A percentile compares a stretch with the other conserved stretches of the same genome.
Conservation (phyloP, 768 basidiomycete genomes). For the Dioszegia aurantiaca region DNA sequence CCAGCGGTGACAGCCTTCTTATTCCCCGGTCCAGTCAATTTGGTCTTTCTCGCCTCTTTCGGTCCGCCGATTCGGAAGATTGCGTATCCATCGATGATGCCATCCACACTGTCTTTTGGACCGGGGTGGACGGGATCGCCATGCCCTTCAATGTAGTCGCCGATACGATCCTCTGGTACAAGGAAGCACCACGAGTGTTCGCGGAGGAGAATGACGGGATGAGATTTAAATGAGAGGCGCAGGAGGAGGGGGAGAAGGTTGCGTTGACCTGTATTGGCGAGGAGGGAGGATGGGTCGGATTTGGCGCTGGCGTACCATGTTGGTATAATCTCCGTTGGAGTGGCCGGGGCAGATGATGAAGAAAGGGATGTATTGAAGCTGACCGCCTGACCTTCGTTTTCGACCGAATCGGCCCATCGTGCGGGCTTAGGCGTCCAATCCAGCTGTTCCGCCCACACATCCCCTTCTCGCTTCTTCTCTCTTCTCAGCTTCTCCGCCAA, state of each 20-base stretch:
- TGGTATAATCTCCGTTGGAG: conserved; percentile 12
- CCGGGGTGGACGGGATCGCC: conserved; percentile 33
- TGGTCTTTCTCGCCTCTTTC: conserved; percentile 20
- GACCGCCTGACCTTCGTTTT: neutral
- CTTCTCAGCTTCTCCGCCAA: conserved; percentile 63
- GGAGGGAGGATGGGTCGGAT: conserved; percentile 16
- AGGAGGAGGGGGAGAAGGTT: conserved; percentile 69
- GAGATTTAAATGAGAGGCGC: conserved; percentile 61
- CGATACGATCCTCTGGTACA: conserved; percentile 29
- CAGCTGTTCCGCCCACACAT: conserved; percentile 82
- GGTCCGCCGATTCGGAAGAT: conserved; percentile 29
- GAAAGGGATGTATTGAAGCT: neutral
- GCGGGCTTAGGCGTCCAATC: conserved; percentile 86
- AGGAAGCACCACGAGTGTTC: conserved; percentile 63
- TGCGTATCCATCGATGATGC: neutral
- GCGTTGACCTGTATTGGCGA: conserved; percentile 47
- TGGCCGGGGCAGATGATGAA: neutral
- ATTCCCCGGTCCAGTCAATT: conserved; percentile 32
- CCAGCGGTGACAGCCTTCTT: conserved; percentile 27
- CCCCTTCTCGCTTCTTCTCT: conserved; percentile 62
- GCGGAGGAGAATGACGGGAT: conserved; percentile 61
- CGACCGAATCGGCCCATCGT: conserved; percentile 39
- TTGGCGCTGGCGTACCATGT: conserved; percentile 20
- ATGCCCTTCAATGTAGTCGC: conserved; percentile 22
- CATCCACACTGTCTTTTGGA: conserved; percentile 19